These are phyloP conservation scores for Dalechampia spathulata DNA, from an alignment of 441 rosid species.

Conservation along the genomic window DNA sequence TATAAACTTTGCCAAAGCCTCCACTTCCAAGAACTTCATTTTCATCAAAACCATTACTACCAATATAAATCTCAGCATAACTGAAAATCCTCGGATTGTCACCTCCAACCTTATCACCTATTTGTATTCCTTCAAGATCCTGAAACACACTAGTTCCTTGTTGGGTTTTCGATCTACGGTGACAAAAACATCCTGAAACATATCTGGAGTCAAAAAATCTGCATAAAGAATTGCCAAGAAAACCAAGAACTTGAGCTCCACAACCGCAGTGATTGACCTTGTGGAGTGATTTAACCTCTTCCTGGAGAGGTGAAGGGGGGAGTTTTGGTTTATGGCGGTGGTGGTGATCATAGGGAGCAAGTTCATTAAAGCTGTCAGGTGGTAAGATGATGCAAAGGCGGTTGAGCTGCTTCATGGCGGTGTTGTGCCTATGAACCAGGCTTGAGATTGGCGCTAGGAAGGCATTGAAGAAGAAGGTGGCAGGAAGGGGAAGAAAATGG, in stretches of 20 bases:
- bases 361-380: slow-evolving; percentile 36
- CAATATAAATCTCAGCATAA: slow-evolving; percentile 86
- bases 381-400: slow-evolving; percentile 62
- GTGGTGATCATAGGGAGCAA: slow-evolving; percentile 21
- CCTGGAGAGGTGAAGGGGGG: slow-evolving; percentile 11
- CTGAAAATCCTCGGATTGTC: slow-evolving; percentile 86
- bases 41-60: slow-evolving; percentile 67
- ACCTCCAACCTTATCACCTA: slow-evolving; percentile 56
- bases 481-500: neutral
- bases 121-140: slow-evolving; percentile 73
- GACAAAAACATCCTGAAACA: slow-evolving; percentile 25
- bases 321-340: neutral
- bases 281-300: slow-evolving; percentile 15
- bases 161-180: slow-evolving; percentile 10
- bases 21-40: slow-evolving; percentile 81
- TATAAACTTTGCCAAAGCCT: slow-evolving; percentile 77
- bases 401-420: slow-evolving; percentile 32
- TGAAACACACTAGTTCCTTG: slow-evolving; percentile 29
- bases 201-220: slow-evolving; percentile 37
- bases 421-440: neutral
- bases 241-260: slow-evolving; percentile 31
- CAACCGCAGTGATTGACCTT: slow-evolving; percentile 35
- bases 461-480: slow-evolving; percentile 16
- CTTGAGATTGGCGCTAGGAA: neutral
- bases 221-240: slow-evolving; percentile 33